These are phyloP conservation scores for Tuber borchii DNA, from an alignment of 495 filamentous ascomycete genomes.

Conservation along the genomic window DNA sequence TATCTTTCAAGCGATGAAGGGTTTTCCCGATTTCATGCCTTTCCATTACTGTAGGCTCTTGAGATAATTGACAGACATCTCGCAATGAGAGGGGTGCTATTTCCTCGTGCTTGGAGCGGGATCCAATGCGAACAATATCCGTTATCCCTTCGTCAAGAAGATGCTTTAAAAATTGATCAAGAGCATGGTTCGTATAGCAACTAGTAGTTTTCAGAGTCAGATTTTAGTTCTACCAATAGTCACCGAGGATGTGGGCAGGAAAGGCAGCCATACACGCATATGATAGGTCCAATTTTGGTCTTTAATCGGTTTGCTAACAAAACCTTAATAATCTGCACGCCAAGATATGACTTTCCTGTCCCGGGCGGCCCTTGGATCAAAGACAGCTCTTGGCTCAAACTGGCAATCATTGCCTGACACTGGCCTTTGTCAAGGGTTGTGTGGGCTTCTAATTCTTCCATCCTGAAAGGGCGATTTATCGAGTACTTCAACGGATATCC, in stretches of 20 bases:
- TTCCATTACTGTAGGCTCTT: slow-evolving; percentile 46
- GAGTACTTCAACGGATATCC: slow-evolving; percentile 22
- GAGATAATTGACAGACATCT: slow-evolving; percentile 37
- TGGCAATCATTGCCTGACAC: slow-evolving; percentile 51
- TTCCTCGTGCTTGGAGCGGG: slow-evolving; percentile 56
- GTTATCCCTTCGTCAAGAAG: slow-evolving; percentile 51
- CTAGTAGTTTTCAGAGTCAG: slow-evolving; percentile 1
- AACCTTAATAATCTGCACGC: slow-evolving; percentile 52
- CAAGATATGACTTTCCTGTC: slow-evolving; percentile 57
- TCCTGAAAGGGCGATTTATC: slow-evolving; percentile 9
- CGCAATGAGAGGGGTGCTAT: slow-evolving; percentile 50
- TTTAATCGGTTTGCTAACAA: slow-evolving; percentile 53
- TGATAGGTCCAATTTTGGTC: slow-evolving; percentile 55
- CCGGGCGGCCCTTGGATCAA: slow-evolving; percentile 78
- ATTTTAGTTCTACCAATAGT: neutral
- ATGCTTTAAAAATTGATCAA: slow-evolving; percentile 67
- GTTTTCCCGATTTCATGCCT: slow-evolving; percentile 39
- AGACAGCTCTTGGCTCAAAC: slow-evolving; percentile 53
- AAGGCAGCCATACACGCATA: slow-evolving; percentile 46
- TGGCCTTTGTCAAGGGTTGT: slow-evolving; percentile 45
- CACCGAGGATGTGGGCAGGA: slow-evolving; percentile 37
- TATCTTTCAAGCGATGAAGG: slow-evolving; percentile 42
- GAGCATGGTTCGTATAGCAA: slow-evolving; percentile 67
- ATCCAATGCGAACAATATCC: slow-evolving; percentile 65
- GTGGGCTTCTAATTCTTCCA: slow-evolving; percentile 14